Conservation (phyloP, 148 eudicot genomes). For the Cornus suecica region DNA sequence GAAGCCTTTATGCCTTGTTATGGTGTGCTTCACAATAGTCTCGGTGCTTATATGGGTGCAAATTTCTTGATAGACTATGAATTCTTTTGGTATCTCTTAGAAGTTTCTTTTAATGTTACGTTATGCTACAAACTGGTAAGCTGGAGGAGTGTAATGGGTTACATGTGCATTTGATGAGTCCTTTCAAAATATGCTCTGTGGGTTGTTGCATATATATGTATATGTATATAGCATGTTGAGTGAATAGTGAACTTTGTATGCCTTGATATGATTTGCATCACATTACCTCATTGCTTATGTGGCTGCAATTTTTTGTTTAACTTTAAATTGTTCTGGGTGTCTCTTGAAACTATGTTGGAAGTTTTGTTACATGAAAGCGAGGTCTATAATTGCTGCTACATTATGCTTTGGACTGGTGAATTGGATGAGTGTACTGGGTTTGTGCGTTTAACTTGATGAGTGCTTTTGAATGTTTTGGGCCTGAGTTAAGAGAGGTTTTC, state of each 20-base stretch:
- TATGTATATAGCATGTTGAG: too few species aligned
- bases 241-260: background rate
- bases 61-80: too few species aligned
- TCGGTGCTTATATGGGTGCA: too few species aligned
- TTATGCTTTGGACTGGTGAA: background rate
- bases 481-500: background rate
- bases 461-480: background rate
- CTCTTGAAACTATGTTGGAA: background rate
- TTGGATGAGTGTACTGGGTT: constrained; percentile 4
- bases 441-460: background rate
- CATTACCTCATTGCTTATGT: background rate
- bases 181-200: too few species aligned
- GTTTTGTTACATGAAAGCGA: background rate
- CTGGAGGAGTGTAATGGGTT: too few species aligned
- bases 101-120: too few species aligned
- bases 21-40: too few species aligned
- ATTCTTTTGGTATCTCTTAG: too few species aligned
- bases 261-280: constrained; percentile 9
- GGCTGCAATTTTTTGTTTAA: background rate
- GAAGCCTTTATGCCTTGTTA: too few species aligned
- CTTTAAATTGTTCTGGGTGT: constrained; percentile 23
- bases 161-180: too few species aligned
- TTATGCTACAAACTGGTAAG: too few species aligned
- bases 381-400: background rate
- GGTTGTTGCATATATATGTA: too few species aligned